Evolutionary conservation across 139 green algal genomes (phyloP).

Genomic region (Volvox africanus): DNA sequence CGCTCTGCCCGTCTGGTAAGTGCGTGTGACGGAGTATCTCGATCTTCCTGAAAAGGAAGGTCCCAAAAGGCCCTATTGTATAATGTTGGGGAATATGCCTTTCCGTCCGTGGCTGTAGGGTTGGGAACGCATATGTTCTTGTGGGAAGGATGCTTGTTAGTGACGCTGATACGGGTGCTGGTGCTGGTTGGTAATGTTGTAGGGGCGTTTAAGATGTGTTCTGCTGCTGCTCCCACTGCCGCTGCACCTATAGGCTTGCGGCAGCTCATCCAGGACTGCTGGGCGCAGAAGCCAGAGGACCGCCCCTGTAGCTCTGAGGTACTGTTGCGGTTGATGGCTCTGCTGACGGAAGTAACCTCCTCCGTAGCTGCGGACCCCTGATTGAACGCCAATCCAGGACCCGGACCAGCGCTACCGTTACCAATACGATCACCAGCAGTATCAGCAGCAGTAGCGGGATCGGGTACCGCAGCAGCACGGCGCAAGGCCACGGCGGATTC

Average conservation of each 20-base stretch:
- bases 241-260: neutral
- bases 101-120: too few relatives aligned
- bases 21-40: neutral
- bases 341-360: neutral
- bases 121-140: too few relatives aligned
- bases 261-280: slow-evolving; percentile 37
- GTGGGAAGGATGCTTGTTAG: too few relatives aligned
- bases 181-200: too few relatives aligned
- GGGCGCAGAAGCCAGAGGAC: slow-evolving; percentile 43
- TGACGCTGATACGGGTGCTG: too few relatives aligned
- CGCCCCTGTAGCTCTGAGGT: slow-evolving; percentile 18
- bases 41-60: too few relatives aligned
- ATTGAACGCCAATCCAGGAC: neutral
- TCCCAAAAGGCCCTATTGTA: too few relatives aligned
- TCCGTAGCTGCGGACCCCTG: neutral
- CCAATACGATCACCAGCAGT: neutral
- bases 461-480: too few relatives aligned
- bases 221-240: too few relatives aligned
- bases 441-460: neutral
- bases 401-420: neutral
- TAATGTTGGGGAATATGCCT: too few relatives aligned
- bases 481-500: too few relatives aligned
- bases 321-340: neutral
- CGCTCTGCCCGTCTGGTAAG: slow-evolving; percentile 25
- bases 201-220: too few relatives aligned